Evolutionary conservation across 2,329 filamentous ascomycete species (phyloP), one percentile per base, ranked within the genome.

Genomic region (Coniochaeta hoffmannii): DNA sequence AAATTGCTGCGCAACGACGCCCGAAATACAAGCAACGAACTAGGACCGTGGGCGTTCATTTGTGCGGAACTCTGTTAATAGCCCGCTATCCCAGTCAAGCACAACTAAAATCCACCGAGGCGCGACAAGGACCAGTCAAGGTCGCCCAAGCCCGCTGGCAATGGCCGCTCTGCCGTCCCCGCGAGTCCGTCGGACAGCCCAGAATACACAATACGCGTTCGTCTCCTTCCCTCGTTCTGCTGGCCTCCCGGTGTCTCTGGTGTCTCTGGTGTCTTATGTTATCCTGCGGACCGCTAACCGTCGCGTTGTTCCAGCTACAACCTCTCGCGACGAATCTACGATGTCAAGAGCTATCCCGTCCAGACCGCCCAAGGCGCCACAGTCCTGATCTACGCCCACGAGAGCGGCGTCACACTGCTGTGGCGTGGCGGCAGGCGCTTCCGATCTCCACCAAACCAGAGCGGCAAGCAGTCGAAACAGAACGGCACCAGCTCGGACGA

Each of bases 341-440:
- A 82, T 62, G 75, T 84, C 52, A 80, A 83, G 61, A 77, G 77
- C 4, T 86, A 86, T 63, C 84, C 84, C 1, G 72, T 84, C 17
- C 74, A 76, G 56, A 85, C 83, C 1, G 76, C 82, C 1, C 84
- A 87, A 63, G 83, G 83, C 34, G 83, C 84, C 7, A 82, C 78
- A 2, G 77, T 87, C 63, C 66, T 87, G 26, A 69, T 87, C 46
- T 85, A 85, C 62, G 83, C 80, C 49, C 83, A 86, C 61, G 81
- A 85, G 57, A 82, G 79, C 66, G 84, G 84, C 46, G 68, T 86
- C 41, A 82, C 78, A 3, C 63, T 87, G 35, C 68, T 82, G 24
- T 87, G 84, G 84, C 77, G 82, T 41, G 84, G 84, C 49, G 83
- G 83, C 11, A 76, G 76, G 53, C 73, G 75, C n/a, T 80, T 87